Base-by-base conservation (phyloP, 2,329 filamentous ascomycete species). In the Bipolaris zeicola region DNA sequence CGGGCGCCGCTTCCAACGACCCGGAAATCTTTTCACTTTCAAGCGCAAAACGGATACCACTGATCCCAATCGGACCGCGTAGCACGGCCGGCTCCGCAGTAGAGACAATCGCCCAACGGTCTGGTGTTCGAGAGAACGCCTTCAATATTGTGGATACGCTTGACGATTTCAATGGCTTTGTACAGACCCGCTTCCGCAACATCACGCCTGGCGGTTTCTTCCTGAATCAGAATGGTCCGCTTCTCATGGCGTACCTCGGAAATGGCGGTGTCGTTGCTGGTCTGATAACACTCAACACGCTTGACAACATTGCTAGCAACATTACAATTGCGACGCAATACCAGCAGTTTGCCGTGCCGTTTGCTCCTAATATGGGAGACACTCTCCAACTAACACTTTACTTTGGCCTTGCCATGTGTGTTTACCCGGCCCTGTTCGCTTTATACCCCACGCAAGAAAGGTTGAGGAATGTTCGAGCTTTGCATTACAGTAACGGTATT, bases 401-500 rank as follows among this genome's bases (percentile, higher is more conserved):
- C 76, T 89, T 95, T 71, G 87, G 89, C 13, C 82, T 97, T 7
- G 90, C 89, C 1, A 87, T 96, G 76, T 83, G 85, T 6, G 87
- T 88, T 1, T 95, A 89, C 66, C 92, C 93, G 0, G 91, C 89
- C 13, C 93, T 97, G 80, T 96, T 96, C 67, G 86, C 90, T 0
- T 80, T 97, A 4, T 97, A 97, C 69, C 91, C 92, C 0, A 96
- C 91, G n/a, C 81, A 90, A 26, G 93, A 97, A 75, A 84, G 92
- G 24, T 80, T 92, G 10, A 81, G 87, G 47, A 89, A 92, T 62
- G 91, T 97, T 22, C 86, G 93, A 49, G 89, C 90, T 14, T 80
- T 97, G 28, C 89, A 97, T 74, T 97, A 96, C 76, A 96, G 91
- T 51, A 97, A 96, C 69, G 93, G 93, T 44, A 92, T 96, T 26